A percentile compares a stretch with the other conserved stretches of the same genome.
phyloP scores from a whole-genome alignment of 2,329 filamentous ascomycete species.

The Colletotrichum gigasporum region DNA sequence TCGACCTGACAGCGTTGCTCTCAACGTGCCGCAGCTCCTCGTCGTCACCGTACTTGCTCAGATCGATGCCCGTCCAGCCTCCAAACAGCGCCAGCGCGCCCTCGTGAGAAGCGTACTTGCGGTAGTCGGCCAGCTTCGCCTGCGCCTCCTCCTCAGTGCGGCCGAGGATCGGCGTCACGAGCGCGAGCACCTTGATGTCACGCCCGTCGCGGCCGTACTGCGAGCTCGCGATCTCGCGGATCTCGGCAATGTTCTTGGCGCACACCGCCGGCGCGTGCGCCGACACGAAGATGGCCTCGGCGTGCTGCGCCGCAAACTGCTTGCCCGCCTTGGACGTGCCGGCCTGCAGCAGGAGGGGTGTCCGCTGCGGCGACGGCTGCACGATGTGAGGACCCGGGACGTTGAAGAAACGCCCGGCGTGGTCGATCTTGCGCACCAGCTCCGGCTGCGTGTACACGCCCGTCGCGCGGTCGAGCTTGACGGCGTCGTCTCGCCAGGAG shows the following conservation, averaged over 20 bases:
- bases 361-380: conserved; percentile 73
- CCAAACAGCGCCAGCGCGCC: conserved; percentile 77
- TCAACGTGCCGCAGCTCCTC: conserved; percentile 71
- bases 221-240: conserved; percentile 63
- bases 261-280: conserved; percentile 71
- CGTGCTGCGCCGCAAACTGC: conserved; percentile 73
- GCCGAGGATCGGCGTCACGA: conserved; percentile 73
- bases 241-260: conserved; percentile 69
- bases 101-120: conserved; percentile 66
- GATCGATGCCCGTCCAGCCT: conserved; percentile 73
- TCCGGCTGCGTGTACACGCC: conserved; percentile 64
- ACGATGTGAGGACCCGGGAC: conserved; percentile 74
- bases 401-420: conserved; percentile 69
- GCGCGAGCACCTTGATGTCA: conserved; percentile 73
- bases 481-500: conserved; percentile 74
- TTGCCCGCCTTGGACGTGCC: conserved; percentile 74
- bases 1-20: conserved; percentile 69
- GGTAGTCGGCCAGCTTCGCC: conserved; percentile 70
- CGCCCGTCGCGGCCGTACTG: conserved; percentile 65
- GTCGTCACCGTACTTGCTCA: conserved; percentile 69
- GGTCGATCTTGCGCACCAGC: conserved; percentile 72
- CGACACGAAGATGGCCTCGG: conserved; percentile 76
- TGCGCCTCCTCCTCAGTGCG: conserved; percentile 72
- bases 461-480: conserved; percentile 65
- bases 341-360: conserved; percentile 75